These are phyloP conservation scores for Metarhizium humberi DNA, from an alignment of 2,329 filamentous ascomycete species.

Conservation along the genomic window DNA sequence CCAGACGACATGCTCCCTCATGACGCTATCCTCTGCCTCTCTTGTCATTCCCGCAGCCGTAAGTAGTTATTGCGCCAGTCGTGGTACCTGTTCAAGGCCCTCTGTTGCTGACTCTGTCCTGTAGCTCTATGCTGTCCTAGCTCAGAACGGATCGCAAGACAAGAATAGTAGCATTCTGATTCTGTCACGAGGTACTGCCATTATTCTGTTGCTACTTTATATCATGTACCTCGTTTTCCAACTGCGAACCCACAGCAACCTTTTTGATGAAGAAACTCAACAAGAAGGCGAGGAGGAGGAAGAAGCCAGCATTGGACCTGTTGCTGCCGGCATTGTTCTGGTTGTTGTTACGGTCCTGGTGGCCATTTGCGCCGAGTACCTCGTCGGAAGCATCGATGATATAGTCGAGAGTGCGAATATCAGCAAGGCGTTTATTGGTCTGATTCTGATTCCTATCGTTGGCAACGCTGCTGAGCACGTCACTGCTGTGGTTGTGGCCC, in stretches of 20 bases:
- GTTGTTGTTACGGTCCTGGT: slow-evolving; percentile 61
- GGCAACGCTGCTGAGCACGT: slow-evolving; percentile 76
- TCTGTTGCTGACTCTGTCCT: not conserved
- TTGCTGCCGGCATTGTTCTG: slow-evolving; percentile 57
- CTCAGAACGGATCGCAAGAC: slow-evolving; percentile 28
- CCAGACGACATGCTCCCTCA: slow-evolving; percentile 65
- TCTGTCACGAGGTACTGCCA: slow-evolving; percentile 65
- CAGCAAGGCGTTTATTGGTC: slow-evolving; percentile 72
- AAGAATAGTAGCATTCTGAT: slow-evolving; percentile 51
- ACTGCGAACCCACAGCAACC: slow-evolving; percentile 61
- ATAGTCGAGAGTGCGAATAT: slow-evolving; percentile 62
- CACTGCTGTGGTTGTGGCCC: slow-evolving; percentile 69
- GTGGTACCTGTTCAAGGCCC: not conserved
- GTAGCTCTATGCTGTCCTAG: slow-evolving; percentile 57
- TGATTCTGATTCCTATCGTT: slow-evolving; percentile 71
- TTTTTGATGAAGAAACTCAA: slow-evolving; percentile 53
- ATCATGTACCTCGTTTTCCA: slow-evolving; percentile 72
- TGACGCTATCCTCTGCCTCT: slow-evolving; percentile 68
- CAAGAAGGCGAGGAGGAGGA: slow-evolving; percentile 35
- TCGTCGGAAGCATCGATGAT: slow-evolving; percentile 66
- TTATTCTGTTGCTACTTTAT: slow-evolving; percentile 68
- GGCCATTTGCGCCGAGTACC: slow-evolving; percentile 65
- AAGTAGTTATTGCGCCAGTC: slow-evolving; percentile 6
- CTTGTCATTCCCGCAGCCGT: slow-evolving; percentile 70
- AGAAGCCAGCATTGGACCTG: slow-evolving; percentile 48